Base-by-base conservation (phyloP, 2,329 filamentous ascomycete genomes). In the Mariannaea elegans region DNA sequence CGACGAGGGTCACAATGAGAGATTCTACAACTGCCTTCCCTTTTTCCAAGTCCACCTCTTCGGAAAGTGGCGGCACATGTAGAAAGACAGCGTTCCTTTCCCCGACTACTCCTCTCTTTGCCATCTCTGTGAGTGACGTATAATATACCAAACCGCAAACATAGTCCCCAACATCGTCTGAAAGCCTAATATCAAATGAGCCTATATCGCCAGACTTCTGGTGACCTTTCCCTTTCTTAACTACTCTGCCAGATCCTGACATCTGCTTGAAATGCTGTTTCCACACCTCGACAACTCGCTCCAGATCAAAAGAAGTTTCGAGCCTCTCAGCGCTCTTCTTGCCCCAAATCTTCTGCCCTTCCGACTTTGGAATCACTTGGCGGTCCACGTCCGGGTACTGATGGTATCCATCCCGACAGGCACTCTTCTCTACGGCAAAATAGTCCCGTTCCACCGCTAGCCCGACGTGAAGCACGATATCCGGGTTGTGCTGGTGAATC, bases 371-470 rank as follows among this genome's bases (percentile, higher is more conserved):
- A 44, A 54, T 54, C 19, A 54, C 50, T 12, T 45, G 50, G 7
- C 50, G 39, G 10, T 54, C 50, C 3, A 54, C 39, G 13, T 54
- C 50, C 2, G 50, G 50, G 32, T 54, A 54, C 39, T 54, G 50
- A n/a, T 54, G 50, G 23, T 54, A 54, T 2, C 50, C 50, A 36
- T 54, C 50, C 4, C 50, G 39, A 38, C 13, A 46, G 3, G 50
- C 50, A 13, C 39, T 19, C 14, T 34, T 14, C 39, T 54, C 50
- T 4, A 54, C 39, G 7, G 50, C 50, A 46, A 44, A 54, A 23
- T 54, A 54, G 14, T 54, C 19, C 14, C 50, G 12, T 18, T 54
- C 39, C 2, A 54, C 39, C 7, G 50, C 50, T 29, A 54, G n/a
- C 6, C 50, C 50, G 29, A 54, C 21, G 7, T 54, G 39, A 14